Evolutionary conservation across 345 rosid species (phyloP), one percentile per base, ranked within the genome.

Genomic region (Pseudoturritis turrita): DNA sequence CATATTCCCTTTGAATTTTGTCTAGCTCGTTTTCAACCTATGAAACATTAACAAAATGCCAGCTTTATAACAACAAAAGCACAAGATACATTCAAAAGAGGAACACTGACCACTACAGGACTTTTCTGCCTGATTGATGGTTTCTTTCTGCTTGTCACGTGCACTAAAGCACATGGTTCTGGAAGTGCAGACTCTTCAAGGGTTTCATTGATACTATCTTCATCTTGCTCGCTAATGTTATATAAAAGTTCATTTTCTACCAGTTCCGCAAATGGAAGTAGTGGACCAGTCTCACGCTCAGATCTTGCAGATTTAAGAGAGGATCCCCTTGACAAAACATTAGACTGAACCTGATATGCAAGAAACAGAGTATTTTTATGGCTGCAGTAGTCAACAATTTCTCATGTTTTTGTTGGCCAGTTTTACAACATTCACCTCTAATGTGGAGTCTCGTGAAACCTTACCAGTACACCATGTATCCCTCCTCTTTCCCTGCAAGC

Each of bases 381-480:
- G 71, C 61, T 62, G 40, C 50, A 31, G 28, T 63, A 40, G 46
- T 62, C 39, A 70, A 47, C 41, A 39, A 7, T 35, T 59, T 44
- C 43, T 52, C 35, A 62, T 36, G 53, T 39, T 58, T 37, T 46
- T 39, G 59, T 54, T 45, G 51, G 17, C 25, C 45, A 22, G 46
- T 47, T 54, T 15, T 6, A 47, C 47, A 70, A 22, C 29, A 64
- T 46, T 70, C 43, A 76, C 79, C 79, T 76, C 75, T 63, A 57
- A 65, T 51, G 70, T 65, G 71, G 79, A 76, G 79, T 81, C 89
- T 23, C 81, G 65, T 52, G 86, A 79, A 71, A 90, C 83, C 23
- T 84, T 83, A 25, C 96, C 77, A 9, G 86, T 85, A 83, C 97
- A 87, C 98, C 98, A 93, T 50, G 98, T 93, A 19, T 87, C 97